Conservation (phyloP, 768 basidiomycete species). For the Termitomyces sp. region DNA sequence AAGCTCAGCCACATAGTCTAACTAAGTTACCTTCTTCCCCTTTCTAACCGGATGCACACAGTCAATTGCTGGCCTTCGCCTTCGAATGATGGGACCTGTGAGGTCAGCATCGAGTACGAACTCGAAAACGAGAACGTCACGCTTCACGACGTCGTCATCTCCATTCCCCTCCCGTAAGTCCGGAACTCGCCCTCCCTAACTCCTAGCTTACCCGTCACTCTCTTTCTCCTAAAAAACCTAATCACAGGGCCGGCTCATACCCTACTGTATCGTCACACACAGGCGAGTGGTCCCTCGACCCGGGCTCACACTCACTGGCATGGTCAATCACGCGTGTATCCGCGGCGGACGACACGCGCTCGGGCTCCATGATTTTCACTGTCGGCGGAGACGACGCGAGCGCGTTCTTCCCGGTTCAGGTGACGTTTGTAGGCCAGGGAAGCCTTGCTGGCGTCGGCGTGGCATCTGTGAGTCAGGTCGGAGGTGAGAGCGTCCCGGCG, state of each 20-base stretch:
- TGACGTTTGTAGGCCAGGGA: conserved; percentile 76
- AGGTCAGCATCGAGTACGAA: conserved; percentile 97
- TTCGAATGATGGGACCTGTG: conserved; percentile 86
- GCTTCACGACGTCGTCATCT: conserved; percentile 81
- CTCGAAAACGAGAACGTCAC: conserved; percentile 80
- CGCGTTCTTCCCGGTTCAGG: conserved; percentile 89
- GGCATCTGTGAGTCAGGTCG: conserved; percentile 48
- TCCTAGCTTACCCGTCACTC: neutral
- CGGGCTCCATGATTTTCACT: conserved; percentile 88
- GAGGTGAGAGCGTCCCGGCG: conserved; percentile 31
- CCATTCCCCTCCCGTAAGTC: conserved; percentile 87
- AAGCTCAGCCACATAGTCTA: conserved; percentile 23
- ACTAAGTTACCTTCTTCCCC: neutral
- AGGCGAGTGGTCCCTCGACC: conserved; percentile 81
- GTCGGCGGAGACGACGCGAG: conserved; percentile 79
- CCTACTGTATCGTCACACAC: conserved; percentile 75
- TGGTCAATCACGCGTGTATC: conserved; percentile 79
- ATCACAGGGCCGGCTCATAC: conserved; percentile 67
- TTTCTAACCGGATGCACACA: conserved; percentile 21
- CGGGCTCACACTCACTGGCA: conserved; percentile 72
- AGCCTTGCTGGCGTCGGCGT: conserved; percentile 77
- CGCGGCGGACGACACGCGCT: conserved; percentile 50
- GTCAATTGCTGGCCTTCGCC: conserved; percentile 98
- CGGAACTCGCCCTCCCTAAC: neutral
- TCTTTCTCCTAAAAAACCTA: neutral